phyloP scores from a whole-genome alignment of 805 yeast genomes.

The Candida coquimbonensis region DNA sequence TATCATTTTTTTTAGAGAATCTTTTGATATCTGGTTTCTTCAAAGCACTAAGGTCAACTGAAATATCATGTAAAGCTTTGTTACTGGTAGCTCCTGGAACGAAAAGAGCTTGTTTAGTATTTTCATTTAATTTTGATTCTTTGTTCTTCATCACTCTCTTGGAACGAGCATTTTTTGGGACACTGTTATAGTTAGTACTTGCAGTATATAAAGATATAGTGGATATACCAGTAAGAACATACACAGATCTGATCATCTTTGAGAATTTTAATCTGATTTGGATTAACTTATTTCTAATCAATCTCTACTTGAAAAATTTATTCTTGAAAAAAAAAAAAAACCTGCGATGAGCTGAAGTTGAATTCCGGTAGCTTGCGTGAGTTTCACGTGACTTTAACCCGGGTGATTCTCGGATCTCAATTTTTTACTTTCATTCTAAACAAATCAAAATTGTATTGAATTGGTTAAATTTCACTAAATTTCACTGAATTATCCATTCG shows the following conservation, averaged over 20 bases:
- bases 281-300: not conserved
- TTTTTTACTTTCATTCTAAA: not conserved
- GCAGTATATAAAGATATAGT: not conserved
- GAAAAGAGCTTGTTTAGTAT: conserved; percentile 82
- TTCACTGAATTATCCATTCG: not conserved
- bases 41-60: conserved; percentile 81
- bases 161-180: conserved; percentile 92
- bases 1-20: conserved; percentile 81
- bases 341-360: conserved; percentile 3
- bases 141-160: conserved; percentile 88
- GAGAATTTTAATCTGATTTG: not conserved
- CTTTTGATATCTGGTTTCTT: conserved; percentile 88
- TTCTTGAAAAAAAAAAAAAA: not conserved
- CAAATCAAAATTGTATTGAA: not conserved
- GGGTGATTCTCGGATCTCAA: not conserved
- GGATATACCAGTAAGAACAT: not conserved
- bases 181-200: conserved; percentile 30
- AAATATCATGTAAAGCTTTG: conserved; percentile 76
- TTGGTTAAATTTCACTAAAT: too few species aligned
- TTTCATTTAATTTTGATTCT: conserved; percentile 84
- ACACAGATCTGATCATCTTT: conserved; percentile 10
- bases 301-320: not conserved
- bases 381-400: not conserved
- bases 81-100: conserved; percentile 83
- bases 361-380: not conserved